Evolutionary conservation across 176 grass and related monocot species (phyloP).

Genomic region (Alloteropsis semialata): DNA sequence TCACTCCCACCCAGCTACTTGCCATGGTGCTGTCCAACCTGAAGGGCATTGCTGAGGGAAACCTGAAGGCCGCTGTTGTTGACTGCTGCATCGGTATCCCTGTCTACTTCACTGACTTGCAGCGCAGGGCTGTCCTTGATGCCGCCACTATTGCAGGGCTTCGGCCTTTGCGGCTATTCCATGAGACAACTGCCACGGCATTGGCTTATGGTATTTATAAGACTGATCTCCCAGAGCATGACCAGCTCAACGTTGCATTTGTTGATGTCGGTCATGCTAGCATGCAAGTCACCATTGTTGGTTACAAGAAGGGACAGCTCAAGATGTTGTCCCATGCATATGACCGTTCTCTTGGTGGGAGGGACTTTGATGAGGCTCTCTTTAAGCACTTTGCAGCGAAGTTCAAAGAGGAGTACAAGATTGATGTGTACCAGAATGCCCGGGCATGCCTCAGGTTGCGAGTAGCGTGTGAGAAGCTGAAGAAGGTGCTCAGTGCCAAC

Average conservation of each 20-base stretch:
- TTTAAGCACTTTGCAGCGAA: conserved; percentile 78
- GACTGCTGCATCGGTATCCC: conserved; percentile 96
- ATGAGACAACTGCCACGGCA: conserved; percentile 81
- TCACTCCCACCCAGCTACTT: conserved; percentile 79
- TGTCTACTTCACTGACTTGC: conserved; percentile 72
- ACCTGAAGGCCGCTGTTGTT: conserved; percentile 57
- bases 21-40: conserved; percentile 82
- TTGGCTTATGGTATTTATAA: conserved; percentile 95
- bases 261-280: conserved; percentile 88
- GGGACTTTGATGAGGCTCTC: conserved; percentile 78
- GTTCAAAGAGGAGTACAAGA: conserved; percentile 89
- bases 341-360: conserved; percentile 75
- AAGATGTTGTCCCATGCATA: conserved; percentile 79
- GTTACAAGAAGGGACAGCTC: conserved; percentile 84
- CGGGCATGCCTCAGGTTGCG: conserved; percentile 76
- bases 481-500: conserved; percentile 84
- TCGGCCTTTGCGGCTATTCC: conserved; percentile 61
- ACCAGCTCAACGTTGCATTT: conserved; percentile 81
- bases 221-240: conserved; percentile 75
- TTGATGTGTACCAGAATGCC: conserved; percentile 85
- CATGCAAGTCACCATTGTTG: conserved; percentile 78
- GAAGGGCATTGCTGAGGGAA: conserved; percentile 81
- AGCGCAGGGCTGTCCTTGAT: conserved; percentile 79
- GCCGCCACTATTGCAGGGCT: conserved; percentile 81
- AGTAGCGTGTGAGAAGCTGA: conserved; percentile 80